Conservation (phyloP, 805 yeast genomes). For the Suhomyces prunicola region DNA sequence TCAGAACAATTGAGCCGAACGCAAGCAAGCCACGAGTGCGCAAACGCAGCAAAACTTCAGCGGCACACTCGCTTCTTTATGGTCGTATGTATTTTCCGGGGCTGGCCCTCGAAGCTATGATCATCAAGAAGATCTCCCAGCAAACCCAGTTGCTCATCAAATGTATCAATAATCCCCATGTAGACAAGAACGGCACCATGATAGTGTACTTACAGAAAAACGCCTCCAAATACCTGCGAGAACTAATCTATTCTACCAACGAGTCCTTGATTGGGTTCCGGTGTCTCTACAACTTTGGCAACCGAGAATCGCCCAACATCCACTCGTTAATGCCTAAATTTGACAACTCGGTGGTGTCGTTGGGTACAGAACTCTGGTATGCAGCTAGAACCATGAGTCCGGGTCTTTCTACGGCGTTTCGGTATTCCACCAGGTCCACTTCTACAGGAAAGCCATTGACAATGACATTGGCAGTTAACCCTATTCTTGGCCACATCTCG, state of each 20-base stretch:
- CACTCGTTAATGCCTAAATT: constrained; percentile 32
- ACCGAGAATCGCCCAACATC: constrained; percentile 6
- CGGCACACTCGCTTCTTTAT: constrained; percentile 50
- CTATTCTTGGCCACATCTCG: constrained; percentile 83
- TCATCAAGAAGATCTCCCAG: constrained; percentile 58
- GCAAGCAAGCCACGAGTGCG: constrained; percentile 4
- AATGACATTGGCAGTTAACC: constrained; percentile 82
- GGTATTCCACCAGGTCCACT: constrained; percentile 83
- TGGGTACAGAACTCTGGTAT: constrained; percentile 89
- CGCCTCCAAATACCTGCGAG: constrained; percentile 60
- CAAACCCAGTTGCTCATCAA: constrained; percentile 66
- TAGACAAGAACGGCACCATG: constrained; percentile 53
- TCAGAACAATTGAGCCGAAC: constrained; percentile 52
- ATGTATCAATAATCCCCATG: constrained; percentile 65
- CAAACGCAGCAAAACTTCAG: background rate
- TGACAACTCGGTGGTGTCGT: constrained; percentile 61
- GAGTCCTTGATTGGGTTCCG: constrained; percentile 83
- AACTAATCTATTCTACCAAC: constrained; percentile 75
- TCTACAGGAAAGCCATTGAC: constrained; percentile 88
- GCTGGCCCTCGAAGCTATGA: constrained; percentile 82
- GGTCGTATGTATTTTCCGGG: constrained; percentile 90
- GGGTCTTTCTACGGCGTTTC: constrained; percentile 78
- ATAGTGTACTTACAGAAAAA: constrained; percentile 72
- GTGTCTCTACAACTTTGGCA: constrained; percentile 64
- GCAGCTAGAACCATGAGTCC: constrained; percentile 84